Evolutionary conservation across 1,139 yeast genomes (phyloP), one percentile per base, ranked within the genome.

Genomic region (Pichia sp.): DNA sequence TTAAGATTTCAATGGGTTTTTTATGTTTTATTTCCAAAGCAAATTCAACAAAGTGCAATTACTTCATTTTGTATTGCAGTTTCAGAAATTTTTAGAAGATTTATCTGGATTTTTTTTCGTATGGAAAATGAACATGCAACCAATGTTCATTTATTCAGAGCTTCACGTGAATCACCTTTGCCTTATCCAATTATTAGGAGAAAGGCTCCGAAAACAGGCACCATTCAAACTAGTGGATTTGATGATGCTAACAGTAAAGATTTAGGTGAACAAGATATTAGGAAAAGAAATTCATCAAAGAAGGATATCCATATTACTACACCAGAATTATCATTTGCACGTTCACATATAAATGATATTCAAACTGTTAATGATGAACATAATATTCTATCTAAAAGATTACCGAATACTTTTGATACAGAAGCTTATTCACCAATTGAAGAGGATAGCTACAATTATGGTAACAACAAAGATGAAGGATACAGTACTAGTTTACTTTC

Each of bases 111-210:
- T 8, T 76, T 85, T 46, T 83, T 92, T 68, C 80, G 98, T 67
- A 85, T 92, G 74, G 98, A 92, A 59, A 92, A 92, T 63, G 97
- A 92, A 64, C 98, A 94, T 64, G 80, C 89, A 39, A 82, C 96
- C 2, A 92, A 92, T 61, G 96, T 89, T 11, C 78, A 77, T 43
- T 68, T 87, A 40, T 86, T 82, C 63, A 74, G 95, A 53, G 97
- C 97, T 0, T 82, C 94, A 4, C 78, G 92, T 50, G 96, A 90
- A 52, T 69, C 87, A 4, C 87, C 94, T 4, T 67, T 92, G 45
- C 98, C 98, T 0, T 90, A 87, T 55, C 74, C 80, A 0, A 65
- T 78, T 0, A 45, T 42, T 12, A 49, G 42, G 28, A 48, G 55
- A 25, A 41, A 28, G 9, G 23, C 9, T 3, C 6, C 3, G 6